Conservation (phyloP, 257 asterid genomes). For the Nicotiana sylvestris region DNA sequence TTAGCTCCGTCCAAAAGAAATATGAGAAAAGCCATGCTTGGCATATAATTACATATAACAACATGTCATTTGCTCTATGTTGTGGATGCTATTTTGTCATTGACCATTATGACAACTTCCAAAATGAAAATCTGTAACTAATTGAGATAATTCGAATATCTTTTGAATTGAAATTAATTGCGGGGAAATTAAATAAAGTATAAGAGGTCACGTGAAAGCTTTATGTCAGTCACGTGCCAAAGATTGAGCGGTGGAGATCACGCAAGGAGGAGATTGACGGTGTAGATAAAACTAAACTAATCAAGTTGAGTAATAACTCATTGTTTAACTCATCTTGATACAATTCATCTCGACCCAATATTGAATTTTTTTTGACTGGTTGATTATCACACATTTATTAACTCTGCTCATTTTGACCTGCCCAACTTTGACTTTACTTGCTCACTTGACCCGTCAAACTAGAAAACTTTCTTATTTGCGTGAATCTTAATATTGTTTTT, state of each 20-base stretch:
- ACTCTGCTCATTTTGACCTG: not conserved
- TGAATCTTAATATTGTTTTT: no score
- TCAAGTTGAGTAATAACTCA: not conserved
- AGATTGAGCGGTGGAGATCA: not conserved
- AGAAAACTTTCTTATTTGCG: not conserved
- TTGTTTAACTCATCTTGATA: no score
- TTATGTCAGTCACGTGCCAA: not conserved
- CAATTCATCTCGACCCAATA: not conserved
- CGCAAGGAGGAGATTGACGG: not conserved
- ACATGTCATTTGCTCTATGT: no score
- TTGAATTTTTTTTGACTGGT: not conserved
- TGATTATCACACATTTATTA: not conserved
- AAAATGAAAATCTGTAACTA: no score
- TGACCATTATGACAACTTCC: no score
- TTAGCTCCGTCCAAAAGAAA: no score
- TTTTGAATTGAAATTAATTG: not conserved
- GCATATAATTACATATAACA: no score
- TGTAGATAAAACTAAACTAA: not conserved
- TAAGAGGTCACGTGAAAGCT: not conserved
- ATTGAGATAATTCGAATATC: no score
- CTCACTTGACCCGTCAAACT: not conserved
- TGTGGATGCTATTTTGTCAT: no score
- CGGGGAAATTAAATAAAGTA: not conserved
- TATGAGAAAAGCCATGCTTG: no score
- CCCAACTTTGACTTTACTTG: not conserved